Conservation (phyloP, 2,329 filamentous ascomycete genomes). For the Cladosporium sp. region DNA sequence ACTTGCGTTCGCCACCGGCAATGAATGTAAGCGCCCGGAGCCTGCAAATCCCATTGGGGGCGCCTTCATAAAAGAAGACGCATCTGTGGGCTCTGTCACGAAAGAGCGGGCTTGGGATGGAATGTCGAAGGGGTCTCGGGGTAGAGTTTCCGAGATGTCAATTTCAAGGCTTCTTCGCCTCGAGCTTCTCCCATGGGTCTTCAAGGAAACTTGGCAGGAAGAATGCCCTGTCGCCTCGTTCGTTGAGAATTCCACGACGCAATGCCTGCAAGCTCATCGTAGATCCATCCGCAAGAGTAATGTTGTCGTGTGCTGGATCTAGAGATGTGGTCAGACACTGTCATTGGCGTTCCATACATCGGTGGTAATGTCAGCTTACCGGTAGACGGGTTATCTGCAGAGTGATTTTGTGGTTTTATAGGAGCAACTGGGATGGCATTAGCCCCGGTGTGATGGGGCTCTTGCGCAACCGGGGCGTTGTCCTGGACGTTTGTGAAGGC, state of each 20-base stretch:
- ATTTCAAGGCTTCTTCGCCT: neutral
- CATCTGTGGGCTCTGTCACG: no score
- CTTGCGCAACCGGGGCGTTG: constrained; percentile 17
- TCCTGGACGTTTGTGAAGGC: constrained; percentile 34
- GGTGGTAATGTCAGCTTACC: constrained; percentile 1
- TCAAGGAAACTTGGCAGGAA: constrained; percentile 65
- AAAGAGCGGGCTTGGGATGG: no score
- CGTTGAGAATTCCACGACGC: constrained; percentile 38
- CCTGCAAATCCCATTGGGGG: no score
- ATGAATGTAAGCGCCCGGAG: no score
- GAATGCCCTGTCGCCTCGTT: constrained; percentile 60
- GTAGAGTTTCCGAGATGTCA: no score
- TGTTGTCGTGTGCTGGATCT: constrained; percentile 1
- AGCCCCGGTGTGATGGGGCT: constrained; percentile 13
- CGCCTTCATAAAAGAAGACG: no score
- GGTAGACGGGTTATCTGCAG: neutral
- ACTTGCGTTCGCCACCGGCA: no score
- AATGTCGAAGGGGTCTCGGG: no score
- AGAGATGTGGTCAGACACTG: neutral
- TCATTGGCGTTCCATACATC: neutral
- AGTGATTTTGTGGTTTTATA: constrained; percentile 20
- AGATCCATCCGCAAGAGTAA: constrained; percentile 1
- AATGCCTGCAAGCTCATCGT: constrained; percentile 32
- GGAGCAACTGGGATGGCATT: constrained; percentile 20
- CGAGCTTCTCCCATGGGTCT: constrained; percentile 61